A percentile compares a stretch with the other conserved stretches of the same genome.
Evolutionary conservation across 768 basidiomycete species (phyloP).

Genomic region (Leucocoprinus leucothites): DNA sequence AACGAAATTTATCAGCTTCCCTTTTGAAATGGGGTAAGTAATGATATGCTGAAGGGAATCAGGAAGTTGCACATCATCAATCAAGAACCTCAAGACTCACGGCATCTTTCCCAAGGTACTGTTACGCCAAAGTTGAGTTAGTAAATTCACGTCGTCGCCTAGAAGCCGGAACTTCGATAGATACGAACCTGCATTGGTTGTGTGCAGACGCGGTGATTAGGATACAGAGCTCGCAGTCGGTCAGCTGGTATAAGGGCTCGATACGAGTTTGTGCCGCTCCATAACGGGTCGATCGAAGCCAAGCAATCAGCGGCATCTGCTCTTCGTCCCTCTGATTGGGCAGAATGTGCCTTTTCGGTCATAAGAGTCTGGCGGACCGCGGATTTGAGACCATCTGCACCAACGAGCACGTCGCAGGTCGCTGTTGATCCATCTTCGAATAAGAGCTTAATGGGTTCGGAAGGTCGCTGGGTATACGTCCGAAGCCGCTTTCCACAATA

Average conservation of each 20-base stretch:
- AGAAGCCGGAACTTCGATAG: neutral
- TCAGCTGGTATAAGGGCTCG: conserved; percentile 57
- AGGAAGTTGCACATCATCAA: conserved; percentile 1
- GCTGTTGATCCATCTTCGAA: conserved; percentile 63
- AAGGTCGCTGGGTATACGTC: conserved; percentile 45
- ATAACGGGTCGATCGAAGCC: conserved; percentile 47
- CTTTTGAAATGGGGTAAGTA: conserved; percentile 58
- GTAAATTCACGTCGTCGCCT: neutral
- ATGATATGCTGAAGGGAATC: conserved; percentile 46
- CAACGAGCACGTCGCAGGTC: conserved; percentile 63
- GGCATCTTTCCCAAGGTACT: conserved; percentile 58
- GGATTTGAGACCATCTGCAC: conserved; percentile 69
- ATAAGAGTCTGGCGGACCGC: conserved; percentile 41
- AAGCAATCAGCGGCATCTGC: conserved; percentile 38
- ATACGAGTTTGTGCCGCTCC: conserved; percentile 60
- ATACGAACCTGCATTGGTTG: conserved; percentile 44
- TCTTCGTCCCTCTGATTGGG: conserved; percentile 29
- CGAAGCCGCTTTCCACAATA: conserved; percentile 57
- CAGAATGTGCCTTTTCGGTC: conserved; percentile 32
- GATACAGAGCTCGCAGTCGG: conserved; percentile 35
- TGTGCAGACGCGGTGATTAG: conserved; percentile 46
- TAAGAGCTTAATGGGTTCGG: conserved; percentile 41
- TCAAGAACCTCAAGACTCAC: conserved; percentile 26
- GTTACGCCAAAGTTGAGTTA: neutral
- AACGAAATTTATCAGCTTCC: conserved; percentile 59